Base-by-base conservation (phyloP, 805 yeast species). In the Kluyveromyces starmeri region DNA sequence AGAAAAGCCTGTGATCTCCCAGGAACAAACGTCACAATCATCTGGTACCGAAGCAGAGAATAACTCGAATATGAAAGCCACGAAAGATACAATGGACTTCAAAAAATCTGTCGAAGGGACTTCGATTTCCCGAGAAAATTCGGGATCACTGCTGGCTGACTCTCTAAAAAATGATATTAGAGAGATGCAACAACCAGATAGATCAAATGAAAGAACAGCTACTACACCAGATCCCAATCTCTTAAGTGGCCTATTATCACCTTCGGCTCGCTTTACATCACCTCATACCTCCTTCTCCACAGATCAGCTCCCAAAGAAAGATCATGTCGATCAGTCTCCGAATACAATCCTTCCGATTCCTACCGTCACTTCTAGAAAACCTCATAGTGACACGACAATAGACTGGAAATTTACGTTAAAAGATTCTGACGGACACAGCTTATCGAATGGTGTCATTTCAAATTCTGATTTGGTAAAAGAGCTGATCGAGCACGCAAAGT, bases 331-430 rank as follows among this genome's bases (percentile, higher is more conserved):
- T 16, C 22, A 36, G 11, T 21, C 25, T 16, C 35, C 46, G 2
- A 32, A 24, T 22, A 17, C 37, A 4, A 14, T 21, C 14, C 26
- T 30, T n/a, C 25, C 25, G 3, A 9, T 21, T 8, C 26, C 33
- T 10, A 13, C 17, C 7, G 19, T 20, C 5, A 26, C 20, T 13
- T 9, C 25, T 10, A 21, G 33, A 12, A 30, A 20, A 12, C 25
- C 12, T 7, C 33, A 30, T 21, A 25, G 26, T 7, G 33, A 30
- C 9, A 37, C 49, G 5, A 58, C 39, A 26, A 67, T 73, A 7
- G 84, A 80, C 42, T 81, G 86, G 88, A 69, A 65, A 42, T 80
- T 70, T 48, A 61, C 75, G 1, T 44, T 78, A 20, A 56, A 65
- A 26, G 71, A 68, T 35, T 67, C 68, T 3, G 51, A 59, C 1